A percentile compares a stretch with the other conserved stretches of the same genome.
phyloP scores from a whole-genome alignment of 495 filamentous ascomycete species.

The Tricharina praecox region DNA sequence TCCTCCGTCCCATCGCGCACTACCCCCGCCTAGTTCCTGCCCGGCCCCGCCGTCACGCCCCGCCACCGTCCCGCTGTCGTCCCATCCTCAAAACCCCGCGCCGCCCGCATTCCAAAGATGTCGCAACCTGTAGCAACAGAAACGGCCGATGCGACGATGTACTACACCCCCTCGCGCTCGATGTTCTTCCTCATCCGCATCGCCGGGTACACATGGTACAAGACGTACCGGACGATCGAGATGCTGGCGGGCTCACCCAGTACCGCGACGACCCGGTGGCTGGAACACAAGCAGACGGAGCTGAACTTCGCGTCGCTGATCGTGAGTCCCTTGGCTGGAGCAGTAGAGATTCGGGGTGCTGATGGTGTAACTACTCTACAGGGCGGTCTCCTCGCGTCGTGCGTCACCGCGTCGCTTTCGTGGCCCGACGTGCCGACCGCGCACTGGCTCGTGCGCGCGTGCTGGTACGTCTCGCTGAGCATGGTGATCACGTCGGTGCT shows the following conservation, averaged over 20 bases:
- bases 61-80: no score
- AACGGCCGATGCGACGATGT: no score
- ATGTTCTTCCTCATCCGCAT: not conserved
- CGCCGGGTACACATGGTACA: slow-evolving; percentile 2
- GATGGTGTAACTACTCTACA: not conserved
- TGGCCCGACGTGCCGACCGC: not conserved
- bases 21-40: no score
- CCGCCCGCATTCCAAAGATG: no score
- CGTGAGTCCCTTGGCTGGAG: not conserved
- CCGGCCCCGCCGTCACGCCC: no score
- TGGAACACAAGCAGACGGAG: slow-evolving; percentile 1
- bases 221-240: slow-evolving; percentile 3
- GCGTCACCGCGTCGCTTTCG: not conserved
- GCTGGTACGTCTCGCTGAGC: not conserved
- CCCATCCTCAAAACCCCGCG: no score
- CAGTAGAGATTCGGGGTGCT: not conserved
- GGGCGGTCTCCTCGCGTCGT: slow-evolving; percentile 2
- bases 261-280: not conserved
- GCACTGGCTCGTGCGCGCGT: slow-evolving; percentile 2
- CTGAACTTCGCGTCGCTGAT: slow-evolving; percentile 2
- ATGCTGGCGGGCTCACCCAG: not conserved
- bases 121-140: no score
- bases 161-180: not conserved
- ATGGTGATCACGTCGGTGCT: slow-evolving; percentile 3
- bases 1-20: no score